phyloP scores from a whole-genome alignment of 345 rosid genomes.

The Cardamine occulta region DNA sequence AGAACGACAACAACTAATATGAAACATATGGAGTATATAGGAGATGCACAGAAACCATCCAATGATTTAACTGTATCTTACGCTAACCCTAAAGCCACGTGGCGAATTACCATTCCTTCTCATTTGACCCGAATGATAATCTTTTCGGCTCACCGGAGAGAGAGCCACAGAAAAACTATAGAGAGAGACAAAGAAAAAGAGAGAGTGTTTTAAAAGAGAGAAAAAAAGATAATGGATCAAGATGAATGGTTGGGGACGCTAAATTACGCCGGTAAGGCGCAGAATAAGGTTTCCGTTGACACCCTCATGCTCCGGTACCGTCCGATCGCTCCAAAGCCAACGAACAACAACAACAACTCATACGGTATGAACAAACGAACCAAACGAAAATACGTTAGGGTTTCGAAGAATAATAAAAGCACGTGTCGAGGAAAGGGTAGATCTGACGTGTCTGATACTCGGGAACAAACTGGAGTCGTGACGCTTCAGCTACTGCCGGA shows the following conservation, averaged over 20 bases:
- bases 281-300: conserved; percentile 52
- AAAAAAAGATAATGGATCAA: conserved; percentile 35
- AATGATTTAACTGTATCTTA: conserved; percentile 39
- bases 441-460: conserved; percentile 36
- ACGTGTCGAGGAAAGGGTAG: conserved; percentile 44
- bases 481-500: conserved; percentile 70
- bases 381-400: conserved; percentile 84
- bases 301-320: conserved; percentile 75
- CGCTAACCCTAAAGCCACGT: conserved; percentile 56
- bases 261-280: conserved; percentile 41
- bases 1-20: no score
- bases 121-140: conserved; percentile 42
- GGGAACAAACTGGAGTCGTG: conserved; percentile 33
- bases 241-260: conserved; percentile 44
- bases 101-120: conserved; percentile 38
- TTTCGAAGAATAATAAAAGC: conserved; percentile 51
- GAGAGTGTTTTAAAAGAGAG: conserved; percentile 24
- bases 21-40: no score
- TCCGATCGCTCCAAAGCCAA: conserved; percentile 76
- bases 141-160: conserved; percentile 40
- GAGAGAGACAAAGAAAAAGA: conserved; percentile 32
- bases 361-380: conserved; percentile 46
- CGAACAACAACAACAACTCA: conserved; percentile 24
- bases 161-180: conserved; percentile 19
- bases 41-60: conserved; percentile 38